Evolutionary conservation across 2,329 filamentous ascomycete genomes (phyloP), one percentile per base, ranked within the genome.

Genomic region (Achaetomium macrosporum): DNA sequence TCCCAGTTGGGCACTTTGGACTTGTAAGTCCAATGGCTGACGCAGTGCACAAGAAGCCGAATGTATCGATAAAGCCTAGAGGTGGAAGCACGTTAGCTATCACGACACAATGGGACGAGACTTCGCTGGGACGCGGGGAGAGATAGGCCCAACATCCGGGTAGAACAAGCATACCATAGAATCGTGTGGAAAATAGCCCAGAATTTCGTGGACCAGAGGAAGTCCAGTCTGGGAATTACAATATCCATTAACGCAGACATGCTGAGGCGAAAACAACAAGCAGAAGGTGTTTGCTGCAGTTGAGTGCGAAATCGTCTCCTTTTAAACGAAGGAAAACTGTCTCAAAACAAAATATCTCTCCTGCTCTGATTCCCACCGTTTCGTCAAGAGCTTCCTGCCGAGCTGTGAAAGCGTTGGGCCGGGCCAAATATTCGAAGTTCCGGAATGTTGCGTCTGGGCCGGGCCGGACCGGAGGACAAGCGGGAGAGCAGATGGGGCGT

Each of bases 11-110:
- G 87, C 57, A 90, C 30, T 13, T 54, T 88, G 25, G 91, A 90
- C 69, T 84, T 87, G 74, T 95, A 96, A 11, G 76, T 77, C 87
- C 89, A 93, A 68, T 95, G 91, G 63, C 88, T 90, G 63, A 88
- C 74, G 64, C 88, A 83, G 68, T 96, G 93, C 62, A 95, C 84
- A 63, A 95, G 76, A 61, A 95, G 79, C 59, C 92, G 87, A 56
- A 90, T 65, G 72, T 96, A 96, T 62, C 92, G 87, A 76, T 95
- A 90, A 56, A 92, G 65, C 83, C 91, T 95, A 53, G 25, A 47
- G 16, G 25, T 25, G 7, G 25, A 31, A 42, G 16, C 33, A 51
- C 12, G 66, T 64, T 51, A 59, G 57, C 49, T 29, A 11, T 25
- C 25, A 17, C 8, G 3, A 7, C 1, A 48, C 52, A 40, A 29